Evolutionary conservation across 305 asterid species (phyloP).

Genomic region (Fraxinus latifolia): DNA sequence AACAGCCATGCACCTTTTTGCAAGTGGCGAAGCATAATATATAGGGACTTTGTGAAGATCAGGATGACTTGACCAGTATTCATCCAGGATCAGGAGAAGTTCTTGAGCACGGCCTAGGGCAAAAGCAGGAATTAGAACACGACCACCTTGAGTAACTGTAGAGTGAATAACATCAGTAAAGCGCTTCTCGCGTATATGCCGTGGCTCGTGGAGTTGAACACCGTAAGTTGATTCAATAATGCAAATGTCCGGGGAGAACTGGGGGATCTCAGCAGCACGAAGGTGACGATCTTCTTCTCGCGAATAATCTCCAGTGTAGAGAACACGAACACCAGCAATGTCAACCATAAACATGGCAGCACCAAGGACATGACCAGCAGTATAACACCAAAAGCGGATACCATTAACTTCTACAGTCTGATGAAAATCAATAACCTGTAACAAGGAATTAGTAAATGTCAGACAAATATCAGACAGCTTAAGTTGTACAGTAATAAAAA

Average conservation of each 20-base stretch:
- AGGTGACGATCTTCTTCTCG: conserved; percentile 98
- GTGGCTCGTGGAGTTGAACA: conserved; percentile 86
- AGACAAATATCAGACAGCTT: conserved; percentile 8
- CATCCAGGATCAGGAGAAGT: conserved; percentile 81
- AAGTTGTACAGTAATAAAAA: not conserved
- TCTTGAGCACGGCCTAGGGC: conserved; percentile 99
- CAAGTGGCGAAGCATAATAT: conserved; percentile 96
- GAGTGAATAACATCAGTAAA: conserved; percentile 82
- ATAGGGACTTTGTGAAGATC: conserved; percentile 81
- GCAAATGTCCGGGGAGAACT: conserved; percentile 90
- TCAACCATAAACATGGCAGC: conserved; percentile 99
- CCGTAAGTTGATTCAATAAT: conserved; percentile 96
- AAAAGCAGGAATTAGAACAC: conserved; percentile 87
- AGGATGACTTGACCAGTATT: conserved; percentile 88
- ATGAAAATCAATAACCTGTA: conserved; percentile 95
- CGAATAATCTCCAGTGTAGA: conserved; percentile 95
- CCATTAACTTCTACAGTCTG: conserved; percentile 95
- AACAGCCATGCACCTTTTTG: conserved; percentile 94
- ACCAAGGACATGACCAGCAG: conserved; percentile 99
- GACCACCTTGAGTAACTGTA: conserved; percentile 86
- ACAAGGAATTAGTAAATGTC: conserved; percentile 20
- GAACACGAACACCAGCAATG: conserved; percentile 94
- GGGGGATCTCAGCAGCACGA: conserved; percentile 95
- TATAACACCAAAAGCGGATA: conserved; percentile 96
- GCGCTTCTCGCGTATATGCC: conserved; percentile 76